Conservation (phyloP, 1,139 yeast genomes). For the Hansenula sp. region DNA sequence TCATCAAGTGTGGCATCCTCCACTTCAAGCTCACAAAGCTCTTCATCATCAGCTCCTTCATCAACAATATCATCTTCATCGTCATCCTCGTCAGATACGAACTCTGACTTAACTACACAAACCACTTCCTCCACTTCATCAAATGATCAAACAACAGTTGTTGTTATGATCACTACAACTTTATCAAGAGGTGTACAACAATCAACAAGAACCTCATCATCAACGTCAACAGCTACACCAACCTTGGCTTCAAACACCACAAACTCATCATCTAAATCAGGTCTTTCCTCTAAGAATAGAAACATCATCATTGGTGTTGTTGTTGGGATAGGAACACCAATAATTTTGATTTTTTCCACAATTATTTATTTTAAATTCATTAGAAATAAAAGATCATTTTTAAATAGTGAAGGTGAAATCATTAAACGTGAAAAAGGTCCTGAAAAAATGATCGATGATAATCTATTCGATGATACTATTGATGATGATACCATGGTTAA, state of each 20-base stretch:
- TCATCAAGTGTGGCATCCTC: background rate
- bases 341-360: constrained; percentile 19
- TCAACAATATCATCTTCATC: constrained; percentile 3
- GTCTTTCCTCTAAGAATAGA: constrained; percentile 37
- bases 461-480: constrained; percentile 22
- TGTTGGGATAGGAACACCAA: constrained; percentile 36
- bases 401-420: constrained; percentile 37
- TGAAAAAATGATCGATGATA: constrained; percentile 24
- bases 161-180: constrained; percentile 22
- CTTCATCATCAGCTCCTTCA: too few relatives aligned
- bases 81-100: constrained; percentile 7
- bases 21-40: constrained; percentile 1
- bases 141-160: constrained; percentile 26
- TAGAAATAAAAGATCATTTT: constrained; percentile 28
- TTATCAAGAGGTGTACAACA: constrained; percentile 23
- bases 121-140: constrained; percentile 19
- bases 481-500: constrained; percentile 6
- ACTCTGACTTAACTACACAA: constrained; percentile 6
- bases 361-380: constrained; percentile 25
- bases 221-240: constrained; percentile 11
- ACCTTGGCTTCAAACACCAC: constrained; percentile 16
- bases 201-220: constrained; percentile 16
- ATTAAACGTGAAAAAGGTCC: constrained; percentile 19
- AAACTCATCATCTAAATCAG: constrained; percentile 16
- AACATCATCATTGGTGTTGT: constrained; percentile 48